Base-by-base conservation (phyloP, 2,329 filamentous ascomycete species). In the Fusarium chlamydosporum region DNA sequence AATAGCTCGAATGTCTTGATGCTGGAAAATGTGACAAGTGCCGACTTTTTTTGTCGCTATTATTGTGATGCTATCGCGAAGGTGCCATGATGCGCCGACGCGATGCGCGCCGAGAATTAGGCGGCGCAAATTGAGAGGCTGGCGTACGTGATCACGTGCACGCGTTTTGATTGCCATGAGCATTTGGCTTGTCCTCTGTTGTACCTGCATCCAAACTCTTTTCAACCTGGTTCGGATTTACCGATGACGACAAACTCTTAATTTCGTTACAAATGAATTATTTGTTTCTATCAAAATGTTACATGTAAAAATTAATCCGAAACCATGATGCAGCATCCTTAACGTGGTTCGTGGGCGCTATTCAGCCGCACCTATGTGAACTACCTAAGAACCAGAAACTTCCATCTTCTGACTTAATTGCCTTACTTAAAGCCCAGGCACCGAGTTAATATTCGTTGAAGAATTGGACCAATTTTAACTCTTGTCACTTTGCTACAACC, bases 61-160 rank as follows among this genome's bases (percentile, higher is more conserved):
- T 55, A 55, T 68, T 50, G 55, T 56, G 69, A 70, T 67, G 70
- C 70, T 68, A 61, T 67, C 65, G 67, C 61, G 72, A 63, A 64
- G 48, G 60, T 75, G 72, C 69, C 73, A 71, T 69, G 72, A 73
- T 71, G 65, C 56, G 61, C 63, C 45, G 67, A 71, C 75, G 76
- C 75, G 74, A 69, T 70, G 70, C 70, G 75, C 76, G 72, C 76
- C 76, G 76, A 78, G 51, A 76, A 76, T 78, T 78, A 78, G 71
- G 75, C 76, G 76, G 75, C 75, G 74, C 75, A 73, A 66, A 74
- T 65, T 51, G 48, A 63, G 67, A 73, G 70, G 70, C 43, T 74
- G 69, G 68, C 7, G 31, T 43, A 43, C 63, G 70, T 63, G 61
- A 65, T 76, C 75, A 76, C 75, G 75, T 76, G 75, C 50, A 33